Percentiles rank a stretch among this genome's conserved stretches.
These are phyloP conservation scores for Saccharomycopsis fermentans DNA, from an alignment of 805 yeast species.

Conservation along the genomic window DNA sequence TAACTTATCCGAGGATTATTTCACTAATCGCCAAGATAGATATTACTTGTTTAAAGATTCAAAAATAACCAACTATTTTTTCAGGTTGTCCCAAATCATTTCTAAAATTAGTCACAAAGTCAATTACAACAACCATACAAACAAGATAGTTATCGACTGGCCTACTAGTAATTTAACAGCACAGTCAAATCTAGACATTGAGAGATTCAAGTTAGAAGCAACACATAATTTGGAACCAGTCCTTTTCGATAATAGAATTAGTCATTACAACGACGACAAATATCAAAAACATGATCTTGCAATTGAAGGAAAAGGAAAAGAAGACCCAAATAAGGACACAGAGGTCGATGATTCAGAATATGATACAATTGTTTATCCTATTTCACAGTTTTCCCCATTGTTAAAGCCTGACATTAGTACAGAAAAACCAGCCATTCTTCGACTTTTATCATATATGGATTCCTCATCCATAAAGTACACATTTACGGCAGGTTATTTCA, in stretches of 20 bases:
- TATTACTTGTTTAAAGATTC: conserved; percentile 62
- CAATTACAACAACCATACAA: conserved; percentile 31
- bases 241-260: conserved; percentile 33
- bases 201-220: conserved; percentile 45
- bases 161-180: conserved; percentile 55
- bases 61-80: conserved; percentile 61
- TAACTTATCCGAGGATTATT: conserved; percentile 82
- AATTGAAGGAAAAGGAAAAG: conserved; percentile 21
- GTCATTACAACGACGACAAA: conserved; percentile 18
- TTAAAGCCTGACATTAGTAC: conserved; percentile 63
- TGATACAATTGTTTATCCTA: conserved; percentile 72
- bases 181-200: conserved; percentile 52
- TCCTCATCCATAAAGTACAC: conserved; percentile 58
- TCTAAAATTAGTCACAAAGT: conserved; percentile 64
- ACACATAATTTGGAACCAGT: conserved; percentile 49
- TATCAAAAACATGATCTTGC: conserved; percentile 2
- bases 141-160: conserved; percentile 60
- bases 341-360: conserved; percentile 26
- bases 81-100: conserved; percentile 56
- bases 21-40: conserved; percentile 90
- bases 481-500: conserved; percentile 94
- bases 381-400: conserved; percentile 84
- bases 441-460: conserved; percentile 46
- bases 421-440: conserved; percentile 62
- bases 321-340: conserved; percentile 24